Conservation (phyloP, 1,284 basidiomycete species). For the Rhizoctonia solani region DNA sequence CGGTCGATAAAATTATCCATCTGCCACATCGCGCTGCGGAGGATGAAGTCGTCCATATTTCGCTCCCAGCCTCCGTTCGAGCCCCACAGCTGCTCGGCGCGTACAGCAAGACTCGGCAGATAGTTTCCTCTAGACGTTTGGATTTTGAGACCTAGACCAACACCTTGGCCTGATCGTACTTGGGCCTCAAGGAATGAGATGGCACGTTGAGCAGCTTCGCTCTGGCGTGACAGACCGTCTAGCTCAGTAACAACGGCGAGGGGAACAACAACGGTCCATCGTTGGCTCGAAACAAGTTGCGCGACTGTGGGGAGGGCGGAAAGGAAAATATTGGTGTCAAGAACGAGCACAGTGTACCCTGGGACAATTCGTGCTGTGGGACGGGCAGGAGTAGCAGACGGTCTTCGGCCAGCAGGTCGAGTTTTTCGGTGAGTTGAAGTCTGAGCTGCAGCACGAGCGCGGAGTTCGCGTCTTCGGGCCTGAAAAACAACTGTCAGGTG, state of each 20-base stretch:
- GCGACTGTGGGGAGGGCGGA: slow-evolving; percentile 74
- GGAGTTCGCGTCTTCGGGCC: slow-evolving; percentile 70
- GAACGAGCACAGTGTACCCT: slow-evolving; percentile 87
- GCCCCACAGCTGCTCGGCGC: slow-evolving; percentile 86
- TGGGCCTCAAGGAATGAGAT: slow-evolving; percentile 17
- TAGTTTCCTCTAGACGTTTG: slow-evolving; percentile 97
- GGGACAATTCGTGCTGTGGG: slow-evolving; percentile 61
- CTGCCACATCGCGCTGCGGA: slow-evolving; percentile 91
- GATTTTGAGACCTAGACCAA: slow-evolving; percentile 67
- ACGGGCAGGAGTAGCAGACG: slow-evolving; percentile 45
- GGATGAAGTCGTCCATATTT: slow-evolving; percentile 93
- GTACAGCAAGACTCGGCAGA: slow-evolving; percentile 78
- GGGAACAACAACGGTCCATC: slow-evolving; percentile 90
- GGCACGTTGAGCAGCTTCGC: slow-evolving; percentile 43
- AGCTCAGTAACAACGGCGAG: slow-evolving; percentile 96
- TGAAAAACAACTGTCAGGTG: slow-evolving; percentile 43
- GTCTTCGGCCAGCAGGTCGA: slow-evolving; percentile 55
- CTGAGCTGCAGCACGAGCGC: slow-evolving; percentile 43
- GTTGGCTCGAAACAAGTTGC: slow-evolving; percentile 75
- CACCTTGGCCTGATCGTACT: slow-evolving; percentile 9
- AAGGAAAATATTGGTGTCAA: slow-evolving; percentile 94
- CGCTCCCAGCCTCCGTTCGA: slow-evolving; percentile 60
- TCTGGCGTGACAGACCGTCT: slow-evolving; percentile 79
- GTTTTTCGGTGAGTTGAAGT: slow-evolving; percentile 35
- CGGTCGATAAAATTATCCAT: slow-evolving; percentile 90